Percentiles rank a stretch among this genome's conserved stretches.
phyloP scores from a whole-genome alignment of 768 basidiomycete species.

The Tulasnella sp. region DNA sequence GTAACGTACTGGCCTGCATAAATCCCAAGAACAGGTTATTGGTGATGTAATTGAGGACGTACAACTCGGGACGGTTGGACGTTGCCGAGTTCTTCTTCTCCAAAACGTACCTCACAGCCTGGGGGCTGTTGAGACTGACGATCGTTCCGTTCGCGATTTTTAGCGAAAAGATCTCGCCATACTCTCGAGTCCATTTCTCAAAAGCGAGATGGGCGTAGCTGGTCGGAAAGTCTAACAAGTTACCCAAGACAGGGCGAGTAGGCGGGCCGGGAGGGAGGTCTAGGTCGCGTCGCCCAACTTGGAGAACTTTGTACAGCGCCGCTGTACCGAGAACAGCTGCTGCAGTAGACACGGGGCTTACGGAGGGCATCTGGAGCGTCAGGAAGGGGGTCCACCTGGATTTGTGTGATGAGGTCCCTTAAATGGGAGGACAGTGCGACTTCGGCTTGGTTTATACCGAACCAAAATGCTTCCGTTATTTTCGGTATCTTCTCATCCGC shows the following conservation, averaged over 20 bases:
- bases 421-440: too few species aligned
- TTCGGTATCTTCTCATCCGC: too few species aligned
- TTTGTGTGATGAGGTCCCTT: too few species aligned
- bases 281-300: constrained; percentile 11
- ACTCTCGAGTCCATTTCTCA: constrained; percentile 22
- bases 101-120: constrained; percentile 22
- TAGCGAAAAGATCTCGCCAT: constrained; percentile 21
- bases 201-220: constrained; percentile 19
- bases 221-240: constrained; percentile 19
- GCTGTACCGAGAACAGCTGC: not conserved
- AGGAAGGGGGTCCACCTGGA: not conserved
- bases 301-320: not conserved
- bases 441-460: too few species aligned
- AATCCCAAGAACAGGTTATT: constrained; percentile 18
- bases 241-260: constrained; percentile 20
- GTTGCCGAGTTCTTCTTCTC: constrained; percentile 19
- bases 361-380: not conserved
- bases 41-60: constrained; percentile 20
- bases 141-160: constrained; percentile 19
- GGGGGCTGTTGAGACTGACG: constrained; percentile 20
- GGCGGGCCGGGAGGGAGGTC: constrained; percentile 23
- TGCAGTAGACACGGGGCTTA: not conserved
- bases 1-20: constrained; percentile 18
- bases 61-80: constrained; percentile 10
- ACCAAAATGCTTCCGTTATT: too few species aligned